Base-by-base conservation (phyloP, 129 eudicot species). In the Escallonia herrerae region DNA sequence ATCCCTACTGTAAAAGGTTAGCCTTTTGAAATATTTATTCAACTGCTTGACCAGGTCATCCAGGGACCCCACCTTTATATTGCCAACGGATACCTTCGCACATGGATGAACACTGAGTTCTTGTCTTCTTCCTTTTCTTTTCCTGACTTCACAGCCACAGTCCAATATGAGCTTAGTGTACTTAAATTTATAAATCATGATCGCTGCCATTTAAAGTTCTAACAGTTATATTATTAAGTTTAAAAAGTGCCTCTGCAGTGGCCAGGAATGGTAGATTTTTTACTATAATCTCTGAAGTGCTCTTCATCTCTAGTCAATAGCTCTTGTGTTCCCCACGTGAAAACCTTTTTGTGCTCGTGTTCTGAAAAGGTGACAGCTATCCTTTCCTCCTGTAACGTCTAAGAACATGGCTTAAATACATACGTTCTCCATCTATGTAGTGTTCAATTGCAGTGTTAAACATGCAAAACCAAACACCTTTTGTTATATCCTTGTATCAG, bases 171-270 rank as follows among this genome's bases (percentile, higher is more conserved):
- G 77, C 80, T 83, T 88, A 11, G 69, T 62, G 11, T 77, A 84
- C 40, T 64, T 38, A 3, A 69, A 73, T 47, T 72, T 64, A 43
- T n/a, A 66, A 51, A 22, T 66, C 64, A 37, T 76, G 86, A 41
- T 85, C 90, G 41, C 65, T 80, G 3, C 43, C 84, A 13, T 79
- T 84, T 57, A 93, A 86, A 60, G 79, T 77, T 66, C 81, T 76
- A 51, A 77, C 54, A 0, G 96, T 89, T 58, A 93, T 81, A 69
- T 91, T 81, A 69, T 91, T 83, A 74, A 88, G 96, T 69, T 80
- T 86, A 83, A 85, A 86, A 68, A 88, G 91, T 57, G 98, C 91
- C 73, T 88, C 91, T 33, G 96, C 84, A n/a, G 91, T 81, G 79
- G 84, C 81, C 43, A 88, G 72, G 77, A 93, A 86, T 37, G 77